Conservation (phyloP, 2,329 filamentous ascomycete genomes). For the Sclerotinia minor region DNA sequence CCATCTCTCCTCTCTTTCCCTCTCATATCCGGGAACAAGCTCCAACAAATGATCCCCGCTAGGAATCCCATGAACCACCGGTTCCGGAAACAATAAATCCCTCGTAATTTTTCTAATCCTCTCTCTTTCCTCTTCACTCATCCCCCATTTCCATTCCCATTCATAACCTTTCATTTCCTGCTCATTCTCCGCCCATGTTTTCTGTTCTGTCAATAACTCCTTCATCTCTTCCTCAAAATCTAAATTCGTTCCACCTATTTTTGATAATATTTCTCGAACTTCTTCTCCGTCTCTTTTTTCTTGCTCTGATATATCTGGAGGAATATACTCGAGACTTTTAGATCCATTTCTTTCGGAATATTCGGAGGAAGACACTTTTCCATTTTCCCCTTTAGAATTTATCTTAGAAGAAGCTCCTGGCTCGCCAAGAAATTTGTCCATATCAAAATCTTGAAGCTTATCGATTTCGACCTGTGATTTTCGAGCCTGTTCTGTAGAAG, state of each 20-base stretch:
- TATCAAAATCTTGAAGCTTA: too few species aligned
- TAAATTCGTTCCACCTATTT: too few species aligned
- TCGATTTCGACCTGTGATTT: too few species aligned
- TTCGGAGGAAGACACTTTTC: too few species aligned
- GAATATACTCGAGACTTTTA: neutral
- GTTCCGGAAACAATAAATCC: slow-evolving; percentile 18
- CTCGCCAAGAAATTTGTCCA: too few species aligned
- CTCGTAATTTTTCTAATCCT: neutral
- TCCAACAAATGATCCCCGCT: neutral
- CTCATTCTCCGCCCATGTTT: neutral
- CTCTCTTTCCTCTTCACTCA: neutral
- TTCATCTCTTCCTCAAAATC: neutral
- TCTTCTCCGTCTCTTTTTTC: slow-evolving; percentile 44
- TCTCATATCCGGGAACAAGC: neutral
- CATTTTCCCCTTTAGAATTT: too few species aligned
- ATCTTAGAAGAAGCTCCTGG: too few species aligned
- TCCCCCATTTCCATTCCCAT: neutral
- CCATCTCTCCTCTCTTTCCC: neutral
- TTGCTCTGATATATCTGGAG: slow-evolving; percentile 27
- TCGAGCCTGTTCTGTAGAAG: too few species aligned
- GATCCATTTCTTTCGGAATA: too few species aligned
- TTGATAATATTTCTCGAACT: slow-evolving; percentile 45
- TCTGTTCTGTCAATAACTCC: neutral
- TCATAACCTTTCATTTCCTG: neutral
- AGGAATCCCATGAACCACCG: neutral